Evolutionary conservation across 1,139 yeast species (phyloP).

Genomic region (Sugiyamaella japonica): DNA sequence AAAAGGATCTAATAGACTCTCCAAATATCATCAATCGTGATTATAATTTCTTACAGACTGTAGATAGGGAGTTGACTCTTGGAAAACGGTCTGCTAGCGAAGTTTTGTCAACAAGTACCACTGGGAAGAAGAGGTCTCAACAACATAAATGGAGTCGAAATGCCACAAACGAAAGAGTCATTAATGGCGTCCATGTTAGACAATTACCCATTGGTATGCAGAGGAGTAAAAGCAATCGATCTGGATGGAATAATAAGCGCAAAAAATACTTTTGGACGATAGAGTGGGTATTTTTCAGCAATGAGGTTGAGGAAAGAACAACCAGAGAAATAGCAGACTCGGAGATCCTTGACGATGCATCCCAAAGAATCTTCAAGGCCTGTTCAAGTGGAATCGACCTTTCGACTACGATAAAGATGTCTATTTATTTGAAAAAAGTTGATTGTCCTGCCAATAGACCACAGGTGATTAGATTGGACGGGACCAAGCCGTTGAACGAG

Average conservation of each 20-base stretch:
- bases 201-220: constrained; percentile 75
- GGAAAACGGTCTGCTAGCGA: constrained; percentile 27
- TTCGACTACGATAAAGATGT: not conserved
- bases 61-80: constrained; percentile 58
- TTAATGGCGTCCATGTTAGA: constrained; percentile 53
- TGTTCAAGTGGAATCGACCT: not conserved
- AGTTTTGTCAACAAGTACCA: constrained; percentile 31
- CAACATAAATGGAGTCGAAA: constrained; percentile 14
- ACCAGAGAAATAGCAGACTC: constrained; percentile 17
- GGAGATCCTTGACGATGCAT: constrained; percentile 15
- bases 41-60: constrained; percentile 66
- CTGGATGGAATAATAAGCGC: constrained; percentile 69
- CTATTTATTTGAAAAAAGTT: constrained; percentile 27
- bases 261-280: constrained; percentile 74
- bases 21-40: constrained; percentile 67
- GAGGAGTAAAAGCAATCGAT: constrained; percentile 62
- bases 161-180: not conserved
- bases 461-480: constrained; percentile 27
- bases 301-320: not conserved
- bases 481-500: constrained; percentile 42
- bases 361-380: not conserved
- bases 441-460: constrained; percentile 29
- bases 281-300: constrained; percentile 58
- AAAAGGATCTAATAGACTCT: constrained; percentile 44
- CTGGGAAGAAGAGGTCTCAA: constrained; percentile 7